Evolutionary conservation across 306 rosid species (phyloP), one percentile per base, ranked within the genome.

Genomic region (Vigna mungo): DNA sequence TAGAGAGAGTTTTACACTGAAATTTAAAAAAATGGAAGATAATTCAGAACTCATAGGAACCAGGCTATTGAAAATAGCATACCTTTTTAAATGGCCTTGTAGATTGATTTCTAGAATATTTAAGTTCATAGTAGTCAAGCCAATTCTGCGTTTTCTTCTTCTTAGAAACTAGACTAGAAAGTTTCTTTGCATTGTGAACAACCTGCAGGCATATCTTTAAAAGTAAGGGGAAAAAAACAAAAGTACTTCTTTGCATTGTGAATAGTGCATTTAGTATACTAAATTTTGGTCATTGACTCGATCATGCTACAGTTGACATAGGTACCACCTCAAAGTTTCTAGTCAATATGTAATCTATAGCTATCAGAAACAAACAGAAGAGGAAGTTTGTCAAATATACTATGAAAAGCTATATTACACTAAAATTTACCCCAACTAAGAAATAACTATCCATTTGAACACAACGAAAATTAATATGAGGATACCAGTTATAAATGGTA

Each of bases 101-200:
- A 30, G 92, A 72, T 70, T 85, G 87, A 68, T 87, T 88, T 89
- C 99, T 90, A 59, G 91, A 86, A 88, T 83, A 86, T 80, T 88
- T 90, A 67, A 90, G 88, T 81, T 90, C 89, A 81, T 92, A 90
- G 85, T 80, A 92, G 82, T 92, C 97, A 41, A 92, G 97, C 99
- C 99, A 92, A 82, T 95, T 95, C 87, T 84, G 89, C 61, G 18
- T 43, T 64, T 84, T 95, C 78, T 89, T 90, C 93, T 89, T 92
- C 89, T 90, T 85, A 65, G 92, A 60, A 49, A 92, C 97, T 69
- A 92, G 85, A 71, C 75, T 39, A 39, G 97, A 92, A 78, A 92
- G 97, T 64, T 89, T 88, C 75, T 81, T 95, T 60, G 99, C 97
- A 86, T 95, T 49, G 72, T 89, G 89, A 82, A 95, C 92, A 49